A percentile compares a stretch with the other conserved stretches of the same genome.
These are phyloP conservation scores for Erodium trifolium DNA, from an alignment of 441 rosid species.

Conservation along the genomic window DNA sequence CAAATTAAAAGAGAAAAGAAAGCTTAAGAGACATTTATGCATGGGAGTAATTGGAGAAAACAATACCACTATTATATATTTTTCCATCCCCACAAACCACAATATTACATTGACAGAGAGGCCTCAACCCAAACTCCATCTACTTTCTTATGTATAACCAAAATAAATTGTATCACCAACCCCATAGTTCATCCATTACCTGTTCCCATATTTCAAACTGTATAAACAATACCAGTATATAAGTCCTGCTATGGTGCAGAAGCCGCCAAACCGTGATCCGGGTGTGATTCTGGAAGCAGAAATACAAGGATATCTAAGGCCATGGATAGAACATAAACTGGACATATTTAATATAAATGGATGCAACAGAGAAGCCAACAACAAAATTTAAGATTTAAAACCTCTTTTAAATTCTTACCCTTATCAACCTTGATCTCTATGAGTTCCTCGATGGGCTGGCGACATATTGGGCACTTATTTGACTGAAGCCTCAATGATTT, in stretches of 20 bases:
- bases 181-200: neutral
- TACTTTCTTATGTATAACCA: neutral
- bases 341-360: neutral
- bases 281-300: neutral
- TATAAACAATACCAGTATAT: neutral
- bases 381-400: neutral
- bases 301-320: neutral
- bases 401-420: slow-evolving; percentile 22
- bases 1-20: too few relatives aligned
- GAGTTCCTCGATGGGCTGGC: slow-evolving; percentile 58
- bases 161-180: neutral
- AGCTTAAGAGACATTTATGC: neutral
- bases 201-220: neutral
- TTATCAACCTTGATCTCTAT: slow-evolving; percentile 59
- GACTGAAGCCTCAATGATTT: slow-evolving; percentile 60
- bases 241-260: neutral
- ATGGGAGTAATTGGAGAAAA: neutral
- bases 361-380: slow-evolving; percentile 11
- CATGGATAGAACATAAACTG: neutral
- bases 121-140: neutral
- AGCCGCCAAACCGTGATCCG: neutral
- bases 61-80: neutral
- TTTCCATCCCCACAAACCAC: neutral
- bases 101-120: neutral
- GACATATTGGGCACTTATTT: slow-evolving; percentile 75